Base-by-base conservation (phyloP, 139 green algal species). In the Tetradesmus obliquus region DNA sequence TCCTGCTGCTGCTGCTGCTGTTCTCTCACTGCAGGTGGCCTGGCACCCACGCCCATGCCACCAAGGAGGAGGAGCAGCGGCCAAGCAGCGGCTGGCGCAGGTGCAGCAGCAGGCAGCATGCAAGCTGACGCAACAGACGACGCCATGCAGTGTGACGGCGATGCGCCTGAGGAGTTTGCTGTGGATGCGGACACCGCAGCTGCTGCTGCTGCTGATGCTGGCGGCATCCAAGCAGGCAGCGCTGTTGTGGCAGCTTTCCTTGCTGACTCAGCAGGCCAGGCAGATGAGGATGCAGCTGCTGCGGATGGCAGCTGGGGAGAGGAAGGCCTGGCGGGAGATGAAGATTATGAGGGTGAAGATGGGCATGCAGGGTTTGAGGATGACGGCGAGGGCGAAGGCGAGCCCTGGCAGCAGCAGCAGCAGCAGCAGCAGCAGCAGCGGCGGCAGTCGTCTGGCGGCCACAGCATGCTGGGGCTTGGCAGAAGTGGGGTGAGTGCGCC, bases 231-330 rank as follows among this genome's bases (percentile, higher is more conserved):
- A 10, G 76, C 76, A 82, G n/a, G 76, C 76, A 82, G 76, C 13
- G 24, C 76, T 82, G 76, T 53, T 55, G 24, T 51, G 6, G 24
- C 76, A 54, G 76, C 76, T 9, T 53, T 82, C 24, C 24, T 53
- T 17, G 76, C 76, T 53, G 24, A 82, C 76, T 51, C 76, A 51
- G 76, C 24, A 13, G 76, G 24, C 3, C 76, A 55, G n/a, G 76
- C 76, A 17, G 24, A 55, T 15, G 76, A 86, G 53, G 81, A 24
- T 86, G 81, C 81, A 60, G 81, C 81, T 45, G 81, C 79, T 84
- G 79, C 79, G 45, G 79, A 84, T 10, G 79, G 79, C 45, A 55
- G 66, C 66, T 76, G 45, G 45, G 79, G 1, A 17, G 24, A 84
- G 9, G n/a, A 84, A 17, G 79, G 2, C 19, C 20, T 55, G 45